Evolutionary conservation across 768 basidiomycete species (phyloP), one percentile per base, ranked within the genome.

Genomic region (Postia placenta): DNA sequence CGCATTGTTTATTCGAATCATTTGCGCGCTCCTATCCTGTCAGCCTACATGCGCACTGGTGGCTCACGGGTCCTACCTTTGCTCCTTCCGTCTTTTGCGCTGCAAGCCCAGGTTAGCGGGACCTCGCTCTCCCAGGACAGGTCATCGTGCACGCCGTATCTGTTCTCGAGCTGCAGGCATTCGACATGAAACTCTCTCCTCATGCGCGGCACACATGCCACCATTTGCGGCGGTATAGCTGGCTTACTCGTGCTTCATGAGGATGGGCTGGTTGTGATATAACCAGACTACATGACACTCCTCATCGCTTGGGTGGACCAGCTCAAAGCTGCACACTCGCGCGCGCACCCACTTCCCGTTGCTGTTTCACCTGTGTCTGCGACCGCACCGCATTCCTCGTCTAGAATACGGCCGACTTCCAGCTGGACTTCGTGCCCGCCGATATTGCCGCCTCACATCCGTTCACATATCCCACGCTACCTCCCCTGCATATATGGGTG

Each of bases 181-280:
- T 93, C 62, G 85, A 98, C 64, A 80, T 93, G 70, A 90, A 91
- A 59, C 83, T 95, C 11, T 95, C 94, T 2, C 84, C 98, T 75
- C 85, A 88, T 86, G 66, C 80, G 79, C 43, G 74, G 76, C 30
- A 79, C 87, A 6, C 76, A 91, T 17, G 78, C 87, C 0, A 85
- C 95, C 57, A 87, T 96, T 9, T 91, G 87, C 48, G 96, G 95
- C 19, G 96, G 96, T 7, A 76, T 95, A 76, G 86, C 90, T 0
- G 95, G 96, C 3, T 81, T 75, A 19, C 70, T 99, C 24, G 72
- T 89, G n/a, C 59, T 96, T 57, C 81, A 88, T 54, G 95, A 97
- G 72, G 97, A 96, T n/a, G 62, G 90, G 93, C 5, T 97, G 96
- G 94, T 68, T 97, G 1, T 93, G 95, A 0, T 89, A 96, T 59